A percentile compares a stretch with the other conserved stretches of the same genome.
Conservation (phyloP, 78 protist genomes). For the Dictyostelium firmibasis region DNA sequence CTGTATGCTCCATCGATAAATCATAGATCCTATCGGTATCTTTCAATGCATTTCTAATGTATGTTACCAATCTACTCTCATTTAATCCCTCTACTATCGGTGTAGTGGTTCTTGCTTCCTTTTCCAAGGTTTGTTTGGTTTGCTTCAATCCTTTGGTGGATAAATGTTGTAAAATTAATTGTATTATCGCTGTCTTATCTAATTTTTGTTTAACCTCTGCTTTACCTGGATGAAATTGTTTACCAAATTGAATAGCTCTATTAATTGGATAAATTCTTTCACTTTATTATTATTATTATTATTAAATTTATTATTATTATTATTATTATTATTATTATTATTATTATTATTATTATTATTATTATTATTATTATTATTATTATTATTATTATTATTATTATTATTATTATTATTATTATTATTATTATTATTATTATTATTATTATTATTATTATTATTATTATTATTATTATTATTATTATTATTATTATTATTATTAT, state of each 20-base stretch:
- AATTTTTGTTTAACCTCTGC: conserved; percentile 71
- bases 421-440: too few species aligned
- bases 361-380: too few species aligned
- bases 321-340: too few species aligned
- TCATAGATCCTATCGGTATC: conserved; percentile 82
- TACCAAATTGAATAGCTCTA: conserved; percentile 67
- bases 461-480: too few species aligned
- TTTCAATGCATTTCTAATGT: conserved; percentile 49
- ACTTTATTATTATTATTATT: too few species aligned
- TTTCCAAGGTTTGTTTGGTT: conserved; percentile 40
- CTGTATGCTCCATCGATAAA: conserved; percentile 77
- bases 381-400: too few species aligned
- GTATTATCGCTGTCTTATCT: conserved; percentile 43
- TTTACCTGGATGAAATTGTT: conserved; percentile 72
- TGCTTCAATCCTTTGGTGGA: conserved; percentile 73
- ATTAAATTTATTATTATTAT: too few species aligned
- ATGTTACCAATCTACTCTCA: conserved; percentile 51
- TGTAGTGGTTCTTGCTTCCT: conserved; percentile 42
- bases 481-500: too few species aligned
- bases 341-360: too few species aligned
- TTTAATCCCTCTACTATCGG: conserved; percentile 58
- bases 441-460: too few species aligned
- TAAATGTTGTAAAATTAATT: conserved; percentile 75
- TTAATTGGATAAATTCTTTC: conserved; percentile 70
- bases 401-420: too few species aligned